Base-by-base conservation (phyloP, 768 basidiomycete species). In the Amanita inopinata region DNA sequence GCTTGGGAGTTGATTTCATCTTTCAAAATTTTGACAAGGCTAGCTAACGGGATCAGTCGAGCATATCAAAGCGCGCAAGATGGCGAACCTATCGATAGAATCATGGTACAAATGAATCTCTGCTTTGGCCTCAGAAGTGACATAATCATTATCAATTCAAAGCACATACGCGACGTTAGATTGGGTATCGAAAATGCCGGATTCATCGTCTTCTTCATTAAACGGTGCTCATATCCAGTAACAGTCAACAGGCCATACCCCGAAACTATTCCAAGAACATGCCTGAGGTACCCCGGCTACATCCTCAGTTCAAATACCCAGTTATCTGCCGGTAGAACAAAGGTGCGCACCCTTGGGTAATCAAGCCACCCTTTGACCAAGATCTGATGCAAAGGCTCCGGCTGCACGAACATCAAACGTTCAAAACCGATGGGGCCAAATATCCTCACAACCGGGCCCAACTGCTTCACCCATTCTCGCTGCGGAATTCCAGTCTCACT, bases 121-220 rank as follows among this genome's bases (percentile, higher is more conserved):
- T 61, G 23, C 40, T 15, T 17, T 8, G 38, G n/a, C 0, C 6
- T 44, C 14, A n/a, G 4, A 30, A 4, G 22, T 15, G 9, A 10
- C 15, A 17, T 7, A 23, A 5, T 8, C 5, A 20, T 12, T 17
- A 11, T 4, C 9, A 14, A 33, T 12, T 11, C 24, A 20, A 27
- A 8, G 7, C 2, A 57, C 64, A 45, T 39, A 64, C 65, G 65
- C 25, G 61, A 56, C 53, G 62, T 62, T 22, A 66, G 56, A 42
- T 63, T 72, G 2, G 63, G 56, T 18, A 73, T 58, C 0, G 70
- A 70, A 49, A 75, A 73, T 0, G 73, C 73, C 0, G 73, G 70
- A 40, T 70, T 73, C 68, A 75, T 71, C 1, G 61, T 60, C 48
- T 63, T 70, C 25, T 69, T 66, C 68, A 74, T 70, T 38, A 62